Base-by-base conservation (phyloP, 2,329 filamentous ascomycete species). In the Penicillium sp. region DNA sequence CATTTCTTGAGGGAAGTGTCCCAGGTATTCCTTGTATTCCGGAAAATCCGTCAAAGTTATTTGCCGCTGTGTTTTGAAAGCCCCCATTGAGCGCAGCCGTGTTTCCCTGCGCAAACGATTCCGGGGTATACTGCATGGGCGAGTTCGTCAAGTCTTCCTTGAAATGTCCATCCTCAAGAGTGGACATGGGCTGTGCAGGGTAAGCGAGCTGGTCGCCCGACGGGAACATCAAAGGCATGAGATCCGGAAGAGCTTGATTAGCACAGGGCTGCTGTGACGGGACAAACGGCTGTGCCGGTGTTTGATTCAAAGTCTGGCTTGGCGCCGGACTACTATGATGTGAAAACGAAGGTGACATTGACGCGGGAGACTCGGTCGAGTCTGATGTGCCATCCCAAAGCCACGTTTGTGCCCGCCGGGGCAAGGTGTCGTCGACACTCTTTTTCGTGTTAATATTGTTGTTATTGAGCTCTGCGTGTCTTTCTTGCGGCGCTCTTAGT, bases 151-250 rank as follows among this genome's bases (percentile, higher is more conserved):
- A 60, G 35, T 72, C 69, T 40, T 72, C 62, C 18, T 69, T 66
- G 63, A 75, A 74, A 59, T 74, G 70, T 20, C 68, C 70, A 52
- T 75, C 69, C 64, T 78, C 76, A 43, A 78, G 62, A 5, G 72
- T 75, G 5, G 74, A 76, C 72, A 78, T 74, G 5, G 77, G 76
- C 59, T 79, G 77, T 30, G 74, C 77, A 16, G 77, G 77, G 60
- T 80, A 80, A 5, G 77, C 77, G 58, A 79, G 79, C 14, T 77
- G 77, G 56, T 80, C 77, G 56, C 74, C 73, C 1, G 77, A 78
- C 3, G 77, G 77, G 59, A 76, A 80, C 77, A 80, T 80, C 62
- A 79, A 76, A 8, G 74, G 74, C 71, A 76, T 77, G 40, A 80
- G 66, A 61, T 79, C 77, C 1, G 76, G 76, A 16, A 79, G 68